Conservation (phyloP, 192 early-diverging fungal species). For the Coemansia sp. region DNA sequence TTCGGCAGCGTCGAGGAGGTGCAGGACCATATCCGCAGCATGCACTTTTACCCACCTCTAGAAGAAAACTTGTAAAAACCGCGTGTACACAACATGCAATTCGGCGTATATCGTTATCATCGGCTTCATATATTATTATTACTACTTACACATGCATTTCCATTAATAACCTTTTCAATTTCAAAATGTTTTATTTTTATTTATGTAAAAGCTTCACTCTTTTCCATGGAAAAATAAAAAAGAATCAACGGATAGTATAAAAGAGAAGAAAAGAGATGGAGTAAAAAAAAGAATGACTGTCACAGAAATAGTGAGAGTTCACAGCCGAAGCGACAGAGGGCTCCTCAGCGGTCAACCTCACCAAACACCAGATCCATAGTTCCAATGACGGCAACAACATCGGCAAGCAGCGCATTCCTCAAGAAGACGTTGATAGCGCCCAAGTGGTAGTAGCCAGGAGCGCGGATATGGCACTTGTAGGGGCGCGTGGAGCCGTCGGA, state of each 20-base stretch:
- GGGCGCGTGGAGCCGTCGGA: conserved; percentile 93
- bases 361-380: conserved; percentile 99
- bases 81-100: neutral
- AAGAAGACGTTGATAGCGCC: conserved; percentile 88
- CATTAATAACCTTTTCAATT: too few relatives aligned
- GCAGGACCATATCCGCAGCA: conserved; percentile 30
- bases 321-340: too few relatives aligned
- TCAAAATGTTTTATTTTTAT: too few relatives aligned
- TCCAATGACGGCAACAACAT: conserved; percentile 96
- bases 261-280: neutral
- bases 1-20: conserved; percentile 36
- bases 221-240: too few relatives aligned
- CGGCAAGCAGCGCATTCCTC: conserved; percentile 89
- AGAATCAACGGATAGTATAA: too few relatives aligned
- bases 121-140: too few relatives aligned
- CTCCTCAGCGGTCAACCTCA: conserved; percentile 81
- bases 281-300: conserved; percentile 4
- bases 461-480: conserved; percentile 97
- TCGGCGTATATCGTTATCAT: too few relatives aligned
- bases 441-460: conserved; percentile 95
- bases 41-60: conserved; percentile 41
- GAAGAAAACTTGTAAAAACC: conserved; percentile 12
- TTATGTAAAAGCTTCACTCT: too few relatives aligned
- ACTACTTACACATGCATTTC: too few relatives aligned
- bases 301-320: conserved; percentile 18